Evolutionary conservation across 2,329 filamentous ascomycete genomes (phyloP).

Genomic region (Aaosphaeria arxii): DNA sequence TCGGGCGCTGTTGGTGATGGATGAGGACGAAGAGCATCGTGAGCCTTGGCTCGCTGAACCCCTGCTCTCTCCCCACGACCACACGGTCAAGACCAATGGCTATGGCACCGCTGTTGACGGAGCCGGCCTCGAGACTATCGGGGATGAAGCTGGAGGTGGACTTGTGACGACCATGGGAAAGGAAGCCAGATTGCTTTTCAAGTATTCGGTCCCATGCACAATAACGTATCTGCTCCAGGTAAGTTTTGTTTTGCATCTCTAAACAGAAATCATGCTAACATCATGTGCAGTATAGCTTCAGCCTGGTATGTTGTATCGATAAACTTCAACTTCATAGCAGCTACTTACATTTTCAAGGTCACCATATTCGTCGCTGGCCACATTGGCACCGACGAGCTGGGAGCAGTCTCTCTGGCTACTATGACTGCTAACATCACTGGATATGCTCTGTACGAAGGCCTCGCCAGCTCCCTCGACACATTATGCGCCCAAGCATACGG

Average conservation of each 20-base stretch:
- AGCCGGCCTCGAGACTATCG: conserved; percentile 23
- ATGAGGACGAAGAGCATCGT: conserved; percentile 24
- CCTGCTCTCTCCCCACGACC: conserved; percentile 19
- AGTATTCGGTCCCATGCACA: conserved; percentile 50
- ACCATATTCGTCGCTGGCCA: conserved; percentile 54
- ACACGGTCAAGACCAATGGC: conserved; percentile 15
- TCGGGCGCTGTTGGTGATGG: conserved; percentile 14
- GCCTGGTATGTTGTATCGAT: conserved; percentile 2
- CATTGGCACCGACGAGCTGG: conserved; percentile 52
- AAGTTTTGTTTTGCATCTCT: conserved; percentile 38
- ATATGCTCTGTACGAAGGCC: conserved; percentile 50
- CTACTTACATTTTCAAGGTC: conserved; percentile 18
- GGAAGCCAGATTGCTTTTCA: conserved; percentile 34
- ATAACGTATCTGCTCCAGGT: conserved; percentile 56
- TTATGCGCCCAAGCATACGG: conserved; percentile 53
- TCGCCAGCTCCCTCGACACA: conserved; percentile 49
- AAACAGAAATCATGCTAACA: no score
- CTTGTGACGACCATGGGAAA: conserved; percentile 20
- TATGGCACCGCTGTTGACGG: conserved; percentile 27
- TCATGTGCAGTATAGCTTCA: no score
- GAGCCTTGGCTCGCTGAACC: conserved; percentile 28
- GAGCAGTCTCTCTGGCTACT: conserved; percentile 51
- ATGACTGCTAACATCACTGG: conserved; percentile 56
- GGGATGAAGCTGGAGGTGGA: conserved; percentile 17
- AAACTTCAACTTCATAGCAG: conserved; percentile 12